Percentiles rank a stretch among this genome's conserved stretches.
Evolutionary conservation across 306 rosid species (phyloP).

Genomic region (Psophocarpus tetragonolobus): DNA sequence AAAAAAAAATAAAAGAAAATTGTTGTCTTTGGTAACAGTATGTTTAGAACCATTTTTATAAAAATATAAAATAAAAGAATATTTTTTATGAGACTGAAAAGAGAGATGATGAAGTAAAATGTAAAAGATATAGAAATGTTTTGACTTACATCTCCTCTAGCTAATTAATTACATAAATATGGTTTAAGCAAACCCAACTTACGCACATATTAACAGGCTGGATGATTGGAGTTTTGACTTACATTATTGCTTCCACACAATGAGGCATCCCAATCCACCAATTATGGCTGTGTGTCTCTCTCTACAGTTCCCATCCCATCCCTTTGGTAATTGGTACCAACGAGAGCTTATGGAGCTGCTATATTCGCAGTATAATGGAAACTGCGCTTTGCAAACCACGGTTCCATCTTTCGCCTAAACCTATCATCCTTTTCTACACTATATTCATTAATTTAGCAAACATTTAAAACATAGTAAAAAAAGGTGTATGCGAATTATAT

Average conservation of each 20-base stretch:
- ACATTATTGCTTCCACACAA: conserved; percentile 40
- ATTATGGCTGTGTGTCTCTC: conserved; percentile 36
- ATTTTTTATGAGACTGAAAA: too few relatives aligned
- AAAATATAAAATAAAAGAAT: too few relatives aligned
- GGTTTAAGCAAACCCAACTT: not conserved
- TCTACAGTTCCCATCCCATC: conserved; percentile 4
- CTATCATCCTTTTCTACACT: too few relatives aligned
- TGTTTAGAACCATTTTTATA: too few relatives aligned
- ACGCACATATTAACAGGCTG: conserved; percentile 33
- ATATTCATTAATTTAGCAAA: not conserved
- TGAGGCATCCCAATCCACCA: conserved; percentile 50
- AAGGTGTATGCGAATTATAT: not conserved
- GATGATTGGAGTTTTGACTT: conserved; percentile 42
- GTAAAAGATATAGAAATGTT: too few relatives aligned
- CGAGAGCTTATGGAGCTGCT: not conserved
- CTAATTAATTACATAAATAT: too few relatives aligned
- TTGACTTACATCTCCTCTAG: too few relatives aligned
- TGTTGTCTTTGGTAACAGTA: too few relatives aligned
- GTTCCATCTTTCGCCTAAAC: not conserved
- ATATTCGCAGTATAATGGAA: not conserved
- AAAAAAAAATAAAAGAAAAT: too few relatives aligned
- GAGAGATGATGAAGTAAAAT: too few relatives aligned
- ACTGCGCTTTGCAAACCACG: not conserved
- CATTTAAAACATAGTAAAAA: not conserved
- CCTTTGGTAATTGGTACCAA: not conserved